A percentile compares a stretch with the other conserved stretches of the same genome.
Evolutionary conservation across 768 basidiomycete genomes (phyloP).

Genomic region (Termitomyces sp.): DNA sequence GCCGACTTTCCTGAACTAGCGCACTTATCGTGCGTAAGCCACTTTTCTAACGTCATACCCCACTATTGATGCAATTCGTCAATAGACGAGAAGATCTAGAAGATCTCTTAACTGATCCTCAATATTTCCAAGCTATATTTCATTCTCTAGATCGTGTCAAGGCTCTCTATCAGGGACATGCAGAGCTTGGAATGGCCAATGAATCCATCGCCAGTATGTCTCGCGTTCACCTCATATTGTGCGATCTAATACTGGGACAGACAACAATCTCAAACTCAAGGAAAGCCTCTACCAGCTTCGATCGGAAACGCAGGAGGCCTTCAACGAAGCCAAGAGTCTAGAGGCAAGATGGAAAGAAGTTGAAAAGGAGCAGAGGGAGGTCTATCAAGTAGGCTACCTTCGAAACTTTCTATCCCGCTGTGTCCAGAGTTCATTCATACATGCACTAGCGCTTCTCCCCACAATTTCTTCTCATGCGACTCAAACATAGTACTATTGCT

Average conservation of each 20-base stretch:
- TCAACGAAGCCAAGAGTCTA: slow-evolving; percentile 78
- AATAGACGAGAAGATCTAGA: slow-evolving; percentile 87
- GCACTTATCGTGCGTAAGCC: slow-evolving; percentile 55
- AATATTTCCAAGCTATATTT: slow-evolving; percentile 85
- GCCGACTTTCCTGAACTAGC: slow-evolving; percentile 71
- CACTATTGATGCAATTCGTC: slow-evolving; percentile 1
- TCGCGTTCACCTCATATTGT: background rate
- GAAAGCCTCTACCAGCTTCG: slow-evolving; percentile 72
- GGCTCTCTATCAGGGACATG: slow-evolving; percentile 67
- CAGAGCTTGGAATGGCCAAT: slow-evolving; percentile 79
- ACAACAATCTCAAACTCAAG: slow-evolving; percentile 70
- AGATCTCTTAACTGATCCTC: slow-evolving; percentile 74
- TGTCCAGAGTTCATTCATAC: background rate
- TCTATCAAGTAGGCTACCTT: slow-evolving; percentile 66
- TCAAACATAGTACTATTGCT: slow-evolving; percentile 82
- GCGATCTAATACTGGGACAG: slow-evolving; percentile 31
- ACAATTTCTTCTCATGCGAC: slow-evolving; percentile 83
- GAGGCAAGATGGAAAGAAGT: slow-evolving; percentile 83
- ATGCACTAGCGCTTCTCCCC: slow-evolving; percentile 69
- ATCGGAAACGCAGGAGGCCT: slow-evolving; percentile 79
- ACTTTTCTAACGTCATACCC: background rate
- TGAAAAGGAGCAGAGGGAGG: slow-evolving; percentile 82
- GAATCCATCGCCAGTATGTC: slow-evolving; percentile 79
- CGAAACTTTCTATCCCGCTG: background rate
- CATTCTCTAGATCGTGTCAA: slow-evolving; percentile 74